Conservation (phyloP, 116 monocot genomes). For the Trichopus zeylanicus region DNA sequence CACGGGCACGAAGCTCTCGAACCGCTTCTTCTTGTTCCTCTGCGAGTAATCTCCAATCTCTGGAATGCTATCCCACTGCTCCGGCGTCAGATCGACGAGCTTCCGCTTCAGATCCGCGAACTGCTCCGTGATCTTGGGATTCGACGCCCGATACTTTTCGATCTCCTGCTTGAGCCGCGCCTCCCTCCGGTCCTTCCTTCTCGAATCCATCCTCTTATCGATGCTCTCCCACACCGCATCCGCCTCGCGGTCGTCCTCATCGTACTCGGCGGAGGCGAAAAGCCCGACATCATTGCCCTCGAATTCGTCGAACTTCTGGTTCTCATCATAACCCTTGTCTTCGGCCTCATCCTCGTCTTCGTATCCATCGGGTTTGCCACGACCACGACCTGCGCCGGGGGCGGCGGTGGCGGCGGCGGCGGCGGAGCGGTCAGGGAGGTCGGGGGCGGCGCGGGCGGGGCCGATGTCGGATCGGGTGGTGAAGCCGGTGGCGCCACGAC, state of each 20-base stretch:
- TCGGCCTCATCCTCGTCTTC: conserved; percentile 83
- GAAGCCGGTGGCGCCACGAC: conserved; percentile 96
- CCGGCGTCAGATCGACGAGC: conserved; percentile 51
- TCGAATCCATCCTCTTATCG: conserved; percentile 81
- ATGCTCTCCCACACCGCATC: conserved; percentile 97
- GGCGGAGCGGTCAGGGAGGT: conserved; percentile 74
- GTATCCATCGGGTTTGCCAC: conserved; percentile 45
- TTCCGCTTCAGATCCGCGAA: conserved; percentile 94
- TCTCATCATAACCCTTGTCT: conserved; percentile 96
- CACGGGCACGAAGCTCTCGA: conserved; percentile 97
- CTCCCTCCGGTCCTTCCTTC: conserved; percentile 85
- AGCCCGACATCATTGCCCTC: conserved; percentile 92
- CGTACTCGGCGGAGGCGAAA: conserved; percentile 94
- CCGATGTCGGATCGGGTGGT: conserved; percentile 97
- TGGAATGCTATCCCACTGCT: conserved; percentile 96
- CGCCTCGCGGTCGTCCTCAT: conserved; percentile 94
- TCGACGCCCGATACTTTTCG: conserved; percentile 93
- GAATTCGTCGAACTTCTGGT: conserved; percentile 99
- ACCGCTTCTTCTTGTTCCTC: conserved; percentile 95
- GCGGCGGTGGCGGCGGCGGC: conserved; percentile 24
- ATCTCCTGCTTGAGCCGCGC: conserved; percentile 93
- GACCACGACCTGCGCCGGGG: conserved; percentile 39
- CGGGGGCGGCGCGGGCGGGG: conserved; percentile 94
- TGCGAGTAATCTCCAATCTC: conserved; percentile 90
- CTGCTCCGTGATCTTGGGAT: conserved; percentile 94